These are phyloP conservation scores for Ploettnerulaceae sp. DNA, from an alignment of 2,329 filamentous ascomycete genomes.

Conservation along the genomic window DNA sequence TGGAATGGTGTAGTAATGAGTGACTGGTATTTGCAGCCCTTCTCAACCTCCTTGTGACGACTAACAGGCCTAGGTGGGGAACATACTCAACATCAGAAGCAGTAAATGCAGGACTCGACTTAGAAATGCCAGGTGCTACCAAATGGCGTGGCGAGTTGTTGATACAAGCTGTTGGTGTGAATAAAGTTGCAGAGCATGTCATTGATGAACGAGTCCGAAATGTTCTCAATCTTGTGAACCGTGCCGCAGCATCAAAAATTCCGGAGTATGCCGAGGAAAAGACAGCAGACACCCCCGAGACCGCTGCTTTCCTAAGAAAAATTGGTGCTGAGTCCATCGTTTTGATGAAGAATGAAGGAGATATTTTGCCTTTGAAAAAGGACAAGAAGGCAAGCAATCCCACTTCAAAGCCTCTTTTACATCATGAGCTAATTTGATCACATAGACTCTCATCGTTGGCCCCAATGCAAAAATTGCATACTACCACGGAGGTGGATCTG, in stretches of 20 bases:
- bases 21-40: constrained; percentile 39
- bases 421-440: constrained; percentile 1
- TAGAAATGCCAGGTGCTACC: constrained; percentile 55
- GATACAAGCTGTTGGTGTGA: constrained; percentile 23
- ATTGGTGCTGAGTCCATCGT: constrained; percentile 58
- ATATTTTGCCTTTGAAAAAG: constrained; percentile 52
- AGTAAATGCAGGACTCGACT: constrained; percentile 48
- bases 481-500: constrained; percentile 61
- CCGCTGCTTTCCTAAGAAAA: constrained; percentile 45
- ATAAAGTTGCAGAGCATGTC: constrained; percentile 25
- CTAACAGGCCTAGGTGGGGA: constrained; percentile 35
- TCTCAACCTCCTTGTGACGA: not conserved
- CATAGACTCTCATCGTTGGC: constrained; percentile 49
- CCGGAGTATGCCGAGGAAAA: constrained; percentile 28
- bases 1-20: constrained; percentile 44
- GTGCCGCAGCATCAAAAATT: constrained; percentile 35
- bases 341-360: constrained; percentile 58
- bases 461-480: constrained; percentile 53
- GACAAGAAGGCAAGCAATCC: constrained; percentile 46
- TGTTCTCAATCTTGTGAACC: constrained; percentile 28
- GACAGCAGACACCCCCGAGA: constrained; percentile 32
- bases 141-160: constrained; percentile 28
- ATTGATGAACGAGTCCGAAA: constrained; percentile 28
- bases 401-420: too few relatives aligned
- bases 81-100: constrained; percentile 51